phyloP scores from a whole-genome alignment of 192 early-diverging fungal genomes.

The Phlyctochytrium planicorne region DNA sequence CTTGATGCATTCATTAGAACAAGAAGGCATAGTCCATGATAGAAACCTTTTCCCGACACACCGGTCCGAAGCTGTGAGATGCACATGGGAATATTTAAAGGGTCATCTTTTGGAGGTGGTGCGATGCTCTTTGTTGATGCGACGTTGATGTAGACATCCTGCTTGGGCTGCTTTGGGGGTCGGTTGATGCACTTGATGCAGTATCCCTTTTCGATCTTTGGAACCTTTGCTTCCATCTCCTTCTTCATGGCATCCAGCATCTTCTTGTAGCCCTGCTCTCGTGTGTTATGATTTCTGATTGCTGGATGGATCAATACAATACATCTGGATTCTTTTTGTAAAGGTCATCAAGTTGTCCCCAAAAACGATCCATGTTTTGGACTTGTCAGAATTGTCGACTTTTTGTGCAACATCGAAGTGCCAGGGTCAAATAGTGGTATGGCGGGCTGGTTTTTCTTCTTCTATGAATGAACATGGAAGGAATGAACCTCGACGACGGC shows the following conservation, averaged over 20 bases:
- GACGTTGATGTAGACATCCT: constrained; percentile 11
- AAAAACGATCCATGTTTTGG: neutral
- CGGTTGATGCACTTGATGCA: neutral
- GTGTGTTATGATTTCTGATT: neutral
- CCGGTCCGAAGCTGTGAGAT: constrained; percentile 14
- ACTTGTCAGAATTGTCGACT: neutral
- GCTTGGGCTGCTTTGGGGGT: neutral
- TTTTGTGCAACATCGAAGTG: neutral
- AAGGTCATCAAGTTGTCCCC: neutral
- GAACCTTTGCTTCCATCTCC: neutral
- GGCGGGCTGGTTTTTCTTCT: neutral
- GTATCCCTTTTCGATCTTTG: neutral
- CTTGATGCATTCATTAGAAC: no score
- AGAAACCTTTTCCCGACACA: neutral
- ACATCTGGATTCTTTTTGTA: neutral
- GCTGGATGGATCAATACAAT: neutral
- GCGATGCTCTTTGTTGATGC: constrained; percentile 3
- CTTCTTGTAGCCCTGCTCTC: neutral
- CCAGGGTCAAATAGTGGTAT: neutral
- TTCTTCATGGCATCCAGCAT: neutral
- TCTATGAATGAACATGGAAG: neutral
- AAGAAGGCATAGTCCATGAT: neutral
- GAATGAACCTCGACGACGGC: neutral
- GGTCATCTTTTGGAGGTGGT: constrained; percentile 16
- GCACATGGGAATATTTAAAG: constrained; percentile 21